Base-by-base conservation (phyloP, 2,329 filamentous ascomycete species). In the Colletotrichum orchidophilum region DNA sequence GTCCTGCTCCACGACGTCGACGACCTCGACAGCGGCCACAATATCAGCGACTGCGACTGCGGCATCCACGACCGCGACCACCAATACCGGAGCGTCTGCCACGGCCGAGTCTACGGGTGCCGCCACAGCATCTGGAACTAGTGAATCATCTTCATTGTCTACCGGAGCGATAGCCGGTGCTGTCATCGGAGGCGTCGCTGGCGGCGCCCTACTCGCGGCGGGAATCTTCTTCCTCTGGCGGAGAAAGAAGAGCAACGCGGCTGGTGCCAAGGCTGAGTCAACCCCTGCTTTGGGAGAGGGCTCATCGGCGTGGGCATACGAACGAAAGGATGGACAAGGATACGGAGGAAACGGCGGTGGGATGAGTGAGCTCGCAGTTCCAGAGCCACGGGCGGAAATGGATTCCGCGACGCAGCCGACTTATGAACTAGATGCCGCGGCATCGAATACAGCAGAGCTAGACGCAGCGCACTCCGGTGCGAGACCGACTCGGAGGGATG, bases 121-220 rank as follows among this genome's bases (percentile, higher is more conserved):
- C n/a, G 5, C 27, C 12, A 55, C 26, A 15, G 15, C 54, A 15
- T 27, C 46, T 7, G 24, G 35, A 5, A 24, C 18, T 15, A 24
- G 15, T 18, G 64, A 61, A 1, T 62, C 64, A 33, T 13, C 24
- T 5, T 59, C 55, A 11, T 21, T 66, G 15, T 62, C 64, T 3
- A 50, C 55, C 33, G 64, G 64, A 0, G 57, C 46, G 2, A 61
- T 66, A 21, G 64, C 64, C 2, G 64, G 64, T 1, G 64, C 55
- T 15, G 57, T n/a, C 21, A 26, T 62, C 4, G 64, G 64, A 18
- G 64, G 64, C 0, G 57, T 66, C 2, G 57, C 57, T 11, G 64
- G 57, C 2, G 5, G 59, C 0, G 57, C 31, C 0, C n/a, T 66
- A 2, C 8, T 66, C 2, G 15, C 29, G 8, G 64, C 57, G 1